Evolutionary conservation across 495 filamentous ascomycete genomes (phyloP), one percentile per base, ranked within the genome.

Genomic region (Tetracladium marchalianum): DNA sequence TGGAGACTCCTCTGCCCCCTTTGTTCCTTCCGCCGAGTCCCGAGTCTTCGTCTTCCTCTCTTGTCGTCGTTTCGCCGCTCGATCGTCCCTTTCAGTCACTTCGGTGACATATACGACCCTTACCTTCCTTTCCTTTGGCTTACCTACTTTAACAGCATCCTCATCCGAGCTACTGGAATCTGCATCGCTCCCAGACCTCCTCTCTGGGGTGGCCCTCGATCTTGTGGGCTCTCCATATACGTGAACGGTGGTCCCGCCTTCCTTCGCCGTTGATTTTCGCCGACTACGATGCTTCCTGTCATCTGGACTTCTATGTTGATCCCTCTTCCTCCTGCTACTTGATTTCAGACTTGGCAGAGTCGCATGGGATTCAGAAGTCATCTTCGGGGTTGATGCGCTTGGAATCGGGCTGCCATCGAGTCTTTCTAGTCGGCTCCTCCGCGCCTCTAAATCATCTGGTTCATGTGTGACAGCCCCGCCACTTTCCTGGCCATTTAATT

Each of bases 281-380:
- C 49, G 47, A 40, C 47, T 48, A 13, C 55, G 48, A 45, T 47
- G 48, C 31, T 39, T 31, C 31, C 16, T 39, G 7, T 49, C 45
- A 13, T 54, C 51, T 11, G 51, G 39, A 52, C 43, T 47, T n/a
- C 48, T 44, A 34, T 49, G 44, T 5, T 35, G 43, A 15, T 53
- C 36, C 13, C 41, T 43, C 17, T 42, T 49, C 17, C 48, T 46
- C 33, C 48, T 47, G 36, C 41, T 44, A 31, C 32, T 38, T 15
- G 35, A 38, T 34, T 43, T 46, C 27, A 33, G 11, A 41, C 44
- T 49, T 8, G 50, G 43, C 12, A 53, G 40, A 33, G 47, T 54
- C 37, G 51, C 35, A 46, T 54, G 44, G 3, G 55, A 57, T 44
- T 47, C 50, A 27, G 51, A 44, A 27, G 55, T 44, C 51, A 58